Base-by-base conservation (phyloP, 345 rosid genomes). In the Aegle marmelos region DNA sequence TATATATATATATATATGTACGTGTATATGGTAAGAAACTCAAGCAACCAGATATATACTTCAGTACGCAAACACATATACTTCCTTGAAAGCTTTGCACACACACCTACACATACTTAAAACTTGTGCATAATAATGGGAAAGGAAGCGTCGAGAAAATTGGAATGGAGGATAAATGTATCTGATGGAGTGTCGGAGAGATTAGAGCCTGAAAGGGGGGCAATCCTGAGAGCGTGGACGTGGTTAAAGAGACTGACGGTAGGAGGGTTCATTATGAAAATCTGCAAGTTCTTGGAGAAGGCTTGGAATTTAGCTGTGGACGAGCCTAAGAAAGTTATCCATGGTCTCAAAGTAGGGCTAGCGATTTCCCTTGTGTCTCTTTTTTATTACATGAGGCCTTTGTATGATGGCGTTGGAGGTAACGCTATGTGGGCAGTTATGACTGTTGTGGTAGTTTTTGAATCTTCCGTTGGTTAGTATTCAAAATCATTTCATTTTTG, bases 341-440 rank as follows among this genome's bases (percentile, higher is more conserved):
- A 91, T 75, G 81, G 94, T 65, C 7, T 89, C 58, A 93, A 90
- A 88, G 94, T 91, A 45, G 97, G 97, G 65, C 39, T 93, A 74
- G 90, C 94, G 36, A 88, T 93, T 68, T 80, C 91, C 10, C 34
- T 91, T 39, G 95, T 93, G 33, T 91, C 95, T 33, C 79, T 93
- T 34, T 87, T 93, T 62, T 91, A 91, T 86, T 93, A 90, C 79
- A 80, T 82, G 90, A 87, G 91, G 79, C 95, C 97, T 64, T 83
- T 93, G 79, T 88, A 88, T 75, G 87, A 90, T 25, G 90, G 90
- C 24, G 76, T 90, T 71, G 93, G 95, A 68, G 87, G 90, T 13
- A 90, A 87, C 84, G 91, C 89, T 50, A 85, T 90, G 89, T 93
- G 94, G 95, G 95, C 95, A 56, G 82, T 93, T 48, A 91, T 93